Base-by-base conservation (phyloP, 2,329 filamentous ascomycete genomes). In the Colletotrichum sp. region DNA sequence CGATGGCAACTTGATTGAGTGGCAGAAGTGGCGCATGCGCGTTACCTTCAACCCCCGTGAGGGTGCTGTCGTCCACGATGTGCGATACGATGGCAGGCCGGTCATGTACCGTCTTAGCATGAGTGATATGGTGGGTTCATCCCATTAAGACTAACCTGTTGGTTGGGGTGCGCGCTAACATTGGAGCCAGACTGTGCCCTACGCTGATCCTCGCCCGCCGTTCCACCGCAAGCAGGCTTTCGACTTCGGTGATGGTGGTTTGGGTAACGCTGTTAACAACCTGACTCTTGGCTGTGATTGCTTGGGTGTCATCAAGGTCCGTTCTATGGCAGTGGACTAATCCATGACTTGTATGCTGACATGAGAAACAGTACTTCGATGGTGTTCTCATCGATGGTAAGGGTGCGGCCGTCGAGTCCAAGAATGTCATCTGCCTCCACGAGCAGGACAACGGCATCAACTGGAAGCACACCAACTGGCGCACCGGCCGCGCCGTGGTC, bases 231-330 rank as follows among this genome's bases (percentile, higher is more conserved):
- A 94, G 80, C 91, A 93, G 76, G 92, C 92, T 6, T 94, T 94
- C 77, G 93, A 94, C 79, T 92, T 94, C 77, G 93, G 93, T 4
- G 92, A 94, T 76, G 91, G 89, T 16, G 93, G 92, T n/a, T 90
- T 91, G 38, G 93, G 92, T 6, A 89, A 89, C 64, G 90, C 89
- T 77, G 91, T 92, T 24, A 94, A 94, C 81, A 94, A 94, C 77
- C 86, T 95, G 3, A 86, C 88, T n/a, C 87, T 94, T 3, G 93
- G 93, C 21, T 94, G 93, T 76, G 93, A 94, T 79, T 93, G 93
- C 79, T 86, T 95, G 0, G 73, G 73, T 21, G 73, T 75, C 4
- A 75, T 75, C 56, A 75, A 75, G 64, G 73, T 65, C 26, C 26
- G 28, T 48, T 30, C 36, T 18, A 43, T 13, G 15, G 13, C 8